Evolutionary conservation across 768 basidiomycete species (phyloP).

Genomic region (Suillus brevipes): DNA sequence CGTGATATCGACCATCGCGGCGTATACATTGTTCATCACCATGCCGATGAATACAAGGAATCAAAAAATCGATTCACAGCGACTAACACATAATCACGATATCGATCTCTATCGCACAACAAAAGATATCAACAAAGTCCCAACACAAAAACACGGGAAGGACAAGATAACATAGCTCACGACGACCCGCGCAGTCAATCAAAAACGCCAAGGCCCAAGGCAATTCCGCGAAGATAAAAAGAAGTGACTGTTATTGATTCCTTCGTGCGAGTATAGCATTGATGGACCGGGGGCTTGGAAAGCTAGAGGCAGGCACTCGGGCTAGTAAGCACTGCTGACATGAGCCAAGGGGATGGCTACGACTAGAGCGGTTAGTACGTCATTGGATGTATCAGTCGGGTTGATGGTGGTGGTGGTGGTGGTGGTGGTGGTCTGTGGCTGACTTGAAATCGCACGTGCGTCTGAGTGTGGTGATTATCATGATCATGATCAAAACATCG

Average conservation of each 20-base stretch:
- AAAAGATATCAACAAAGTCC: not conserved
- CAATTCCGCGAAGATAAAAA: not conserved
- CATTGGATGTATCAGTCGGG: too few relatives aligned
- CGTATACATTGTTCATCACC: not conserved
- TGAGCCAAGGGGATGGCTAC: not conserved
- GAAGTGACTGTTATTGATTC: not conserved
- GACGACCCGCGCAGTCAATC: not conserved
- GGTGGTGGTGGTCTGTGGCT: too few relatives aligned
- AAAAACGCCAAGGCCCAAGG: not conserved
- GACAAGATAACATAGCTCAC: not conserved
- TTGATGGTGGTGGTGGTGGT: too few relatives aligned
- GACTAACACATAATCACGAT: not conserved
- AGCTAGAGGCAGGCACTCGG: too few relatives aligned
- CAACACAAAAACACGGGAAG: not conserved
- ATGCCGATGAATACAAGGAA: not conserved
- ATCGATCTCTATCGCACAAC: not conserved
- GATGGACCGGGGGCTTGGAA: not conserved
- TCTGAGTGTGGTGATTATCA: too few relatives aligned
- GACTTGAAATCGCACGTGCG: too few relatives aligned
- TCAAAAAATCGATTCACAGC: not conserved
- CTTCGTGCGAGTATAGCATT: not conserved
- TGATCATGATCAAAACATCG: too few relatives aligned
- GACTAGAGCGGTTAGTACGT: not conserved
- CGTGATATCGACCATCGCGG: not conserved
- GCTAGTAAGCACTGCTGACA: not conserved